Base-by-base conservation (phyloP, 2,329 filamentous ascomycete species). In the Fusarium solani-melongenae region DNA sequence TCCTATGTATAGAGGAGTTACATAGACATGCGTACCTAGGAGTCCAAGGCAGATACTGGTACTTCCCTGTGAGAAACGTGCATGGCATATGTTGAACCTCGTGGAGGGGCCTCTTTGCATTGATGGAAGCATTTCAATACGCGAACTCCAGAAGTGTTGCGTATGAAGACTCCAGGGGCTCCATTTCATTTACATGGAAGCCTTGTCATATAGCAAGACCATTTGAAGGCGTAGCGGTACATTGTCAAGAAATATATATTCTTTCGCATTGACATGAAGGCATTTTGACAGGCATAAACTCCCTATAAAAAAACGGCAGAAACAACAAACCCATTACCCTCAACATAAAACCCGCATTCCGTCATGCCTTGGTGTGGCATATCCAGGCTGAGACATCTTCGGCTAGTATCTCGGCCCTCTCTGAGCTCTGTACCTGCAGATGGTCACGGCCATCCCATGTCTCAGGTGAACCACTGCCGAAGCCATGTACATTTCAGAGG, bases 261-360 rank as follows among this genome's bases (percentile, higher is more conserved):
- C 10, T 15, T 66, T 62, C n/a, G 44, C 31, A 33, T 61, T 41
- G 29, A 44, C 57, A 64, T 57, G n/a, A 61, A 67, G 31, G 34
- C 27, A 29, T 71, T 71, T 60, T 57, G 41, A 58, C 71, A 69
- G 63, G 53, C 36, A 24, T 41, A 53, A 61, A 49, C 67, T 56
- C 41, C 51, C 59, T 27, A 41, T 34, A 39, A 46, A 58, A 58
- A 38, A 67, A 53, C 51, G 59, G 20, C 46, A 33, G 34, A 44
- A 68, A 39, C 31, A 61, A 44, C 59, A 63, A 72, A n/a, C 46
- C 64, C 31, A 61, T 62, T 70, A 44, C 56, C 60, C 24, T 63
- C 53, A 22, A 44, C 57, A 53, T 51, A 62, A 73, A 73, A 68
- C 20, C 31, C 64, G 38, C 67, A 70, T 58, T 65, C 57, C 67